A percentile compares a stretch with the other conserved stretches of the same genome.
phyloP scores from a whole-genome alignment of 257 asterid genomes.

The Lycium ferocissimum region DNA sequence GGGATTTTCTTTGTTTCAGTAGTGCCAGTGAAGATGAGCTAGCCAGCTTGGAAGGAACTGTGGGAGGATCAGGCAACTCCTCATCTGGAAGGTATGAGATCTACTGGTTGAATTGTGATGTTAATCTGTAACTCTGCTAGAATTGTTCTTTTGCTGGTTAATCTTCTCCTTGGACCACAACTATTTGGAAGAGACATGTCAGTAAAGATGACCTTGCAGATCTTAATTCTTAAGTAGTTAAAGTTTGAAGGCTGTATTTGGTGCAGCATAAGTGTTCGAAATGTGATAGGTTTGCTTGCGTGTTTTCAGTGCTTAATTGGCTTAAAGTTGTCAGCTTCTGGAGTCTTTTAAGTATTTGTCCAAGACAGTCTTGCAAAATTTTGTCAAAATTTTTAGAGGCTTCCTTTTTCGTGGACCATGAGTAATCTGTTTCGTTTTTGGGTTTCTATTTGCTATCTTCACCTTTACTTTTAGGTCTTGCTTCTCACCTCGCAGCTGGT shows the following conservation, averaged over 20 bases:
- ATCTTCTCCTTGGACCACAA: background rate
- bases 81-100: conserved; percentile 48
- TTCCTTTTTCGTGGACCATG: conserved; percentile 18
- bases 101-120: background rate
- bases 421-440: conserved; percentile 12
- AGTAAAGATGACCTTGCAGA: conserved; percentile 7
- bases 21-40: conserved; percentile 45
- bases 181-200: background rate
- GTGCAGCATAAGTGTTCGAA: background rate
- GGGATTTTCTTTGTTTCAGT: conserved; percentile 39
- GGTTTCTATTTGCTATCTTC: background rate
- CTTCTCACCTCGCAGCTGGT: conserved; percentile 4
- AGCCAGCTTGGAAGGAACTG: conserved; percentile 39
- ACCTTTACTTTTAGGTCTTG: conserved; percentile 8
- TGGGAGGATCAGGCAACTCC: conserved; percentile 35
- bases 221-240: background rate
- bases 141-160: conserved; percentile 13
- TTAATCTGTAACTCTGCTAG: background rate
- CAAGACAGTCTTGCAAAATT: background rate
- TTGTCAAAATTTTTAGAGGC: background rate
- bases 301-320: conserved; percentile 14
- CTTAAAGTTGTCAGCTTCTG: background rate
- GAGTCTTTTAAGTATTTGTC: background rate
- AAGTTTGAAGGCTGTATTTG: background rate
- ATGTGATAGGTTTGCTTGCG: conserved; percentile 1